Percentiles rank a stretch among this genome's conserved stretches.
phyloP scores from a whole-genome alignment of 768 basidiomycete genomes.

The Psilocybe azurescens region DNA sequence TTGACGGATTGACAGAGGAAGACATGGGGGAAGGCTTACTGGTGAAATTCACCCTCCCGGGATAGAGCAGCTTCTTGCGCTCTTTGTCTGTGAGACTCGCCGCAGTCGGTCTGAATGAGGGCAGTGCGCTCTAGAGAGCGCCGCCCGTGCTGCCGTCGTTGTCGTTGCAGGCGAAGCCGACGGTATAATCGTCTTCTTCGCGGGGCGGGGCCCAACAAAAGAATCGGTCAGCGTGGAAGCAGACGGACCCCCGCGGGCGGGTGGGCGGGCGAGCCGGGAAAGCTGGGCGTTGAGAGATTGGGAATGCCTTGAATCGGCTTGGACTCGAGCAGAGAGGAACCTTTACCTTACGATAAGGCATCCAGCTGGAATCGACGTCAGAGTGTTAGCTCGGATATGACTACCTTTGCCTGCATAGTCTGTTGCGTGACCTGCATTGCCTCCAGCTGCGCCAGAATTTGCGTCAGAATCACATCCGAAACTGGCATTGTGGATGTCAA shows the following conservation, averaged over 20 bases:
- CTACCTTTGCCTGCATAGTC: conserved; percentile 78
- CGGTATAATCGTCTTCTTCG: too few species aligned
- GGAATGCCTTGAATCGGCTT: conserved; percentile 26
- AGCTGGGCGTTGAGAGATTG: conserved; percentile 19
- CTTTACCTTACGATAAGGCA: conserved; percentile 36
- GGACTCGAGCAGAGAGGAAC: conserved; percentile 34
- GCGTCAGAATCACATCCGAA: conserved; percentile 66
- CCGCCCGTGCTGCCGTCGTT: conserved; percentile 4
- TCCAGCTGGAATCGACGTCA: conserved; percentile 50
- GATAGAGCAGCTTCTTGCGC: conserved; percentile 78
- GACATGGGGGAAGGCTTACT: conserved; percentile 51
- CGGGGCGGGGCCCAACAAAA: background rate
- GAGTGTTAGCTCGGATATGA: too few species aligned
- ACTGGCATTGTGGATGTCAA: conserved; percentile 33
- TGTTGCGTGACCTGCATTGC: conserved; percentile 78
- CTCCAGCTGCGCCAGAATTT: conserved; percentile 76
- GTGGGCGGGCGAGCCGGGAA: too few species aligned
- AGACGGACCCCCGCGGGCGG: conserved; percentile 22
- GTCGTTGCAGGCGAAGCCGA: background rate
- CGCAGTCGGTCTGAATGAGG: conserved; percentile 9
- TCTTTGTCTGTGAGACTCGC: conserved; percentile 55
- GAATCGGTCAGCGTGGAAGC: background rate
- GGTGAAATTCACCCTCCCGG: conserved; percentile 81
- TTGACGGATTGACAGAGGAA: too few species aligned
- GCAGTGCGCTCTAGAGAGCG: conserved; percentile 19